These are phyloP conservation scores for Colletotrichum horii DNA, from an alignment of 2,329 filamentous ascomycete species.

Conservation along the genomic window DNA sequence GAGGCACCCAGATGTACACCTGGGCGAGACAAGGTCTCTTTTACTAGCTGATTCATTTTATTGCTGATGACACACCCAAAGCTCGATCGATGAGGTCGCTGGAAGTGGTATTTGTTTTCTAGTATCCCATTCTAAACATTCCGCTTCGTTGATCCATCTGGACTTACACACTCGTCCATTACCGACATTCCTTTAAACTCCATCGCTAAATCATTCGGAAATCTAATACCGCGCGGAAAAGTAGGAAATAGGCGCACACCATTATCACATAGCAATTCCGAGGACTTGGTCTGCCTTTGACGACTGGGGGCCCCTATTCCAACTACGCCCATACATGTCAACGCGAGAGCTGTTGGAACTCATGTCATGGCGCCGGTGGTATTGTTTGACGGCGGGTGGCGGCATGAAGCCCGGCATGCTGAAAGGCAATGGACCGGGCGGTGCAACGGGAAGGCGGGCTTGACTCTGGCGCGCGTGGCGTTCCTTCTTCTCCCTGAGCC, in stretches of 20 bases:
- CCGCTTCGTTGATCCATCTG: background rate
- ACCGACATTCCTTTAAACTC: background rate
- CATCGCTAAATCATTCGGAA: background rate
- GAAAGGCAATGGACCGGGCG: background rate
- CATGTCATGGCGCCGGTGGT: background rate
- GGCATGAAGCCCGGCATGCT: background rate
- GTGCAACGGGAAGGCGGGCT: background rate
- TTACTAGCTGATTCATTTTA: background rate
- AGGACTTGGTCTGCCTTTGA: conserved; percentile 6
- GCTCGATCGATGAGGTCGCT: background rate
- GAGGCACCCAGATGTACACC: background rate
- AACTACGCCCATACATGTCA: background rate
- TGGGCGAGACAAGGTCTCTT: background rate
- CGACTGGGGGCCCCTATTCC: background rate
- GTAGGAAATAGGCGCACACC: background rate
- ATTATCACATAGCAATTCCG: conserved; percentile 6
- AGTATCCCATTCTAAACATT: background rate
- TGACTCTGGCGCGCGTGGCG: background rate
- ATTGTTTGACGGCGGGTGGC: background rate
- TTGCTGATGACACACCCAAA: background rate
- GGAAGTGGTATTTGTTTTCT: background rate
- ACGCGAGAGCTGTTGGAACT: background rate
- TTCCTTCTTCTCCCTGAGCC: background rate
- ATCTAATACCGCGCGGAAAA: background rate
- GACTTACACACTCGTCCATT: background rate